phyloP scores from a whole-genome alignment of 2,329 filamentous ascomycete species.

The Penicillium sp. region DNA sequence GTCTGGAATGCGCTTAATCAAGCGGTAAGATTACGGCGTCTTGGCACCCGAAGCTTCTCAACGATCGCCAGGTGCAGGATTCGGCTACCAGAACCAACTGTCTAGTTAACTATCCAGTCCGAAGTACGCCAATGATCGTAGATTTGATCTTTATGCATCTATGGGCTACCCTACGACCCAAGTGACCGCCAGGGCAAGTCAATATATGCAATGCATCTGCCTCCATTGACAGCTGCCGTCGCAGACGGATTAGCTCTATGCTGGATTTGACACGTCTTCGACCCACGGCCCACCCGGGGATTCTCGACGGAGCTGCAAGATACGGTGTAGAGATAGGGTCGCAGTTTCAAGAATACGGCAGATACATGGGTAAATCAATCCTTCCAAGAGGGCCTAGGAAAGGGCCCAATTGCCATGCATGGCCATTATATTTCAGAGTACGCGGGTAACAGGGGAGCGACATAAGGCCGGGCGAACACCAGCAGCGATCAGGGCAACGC shows the following conservation, averaged over 20 bases:
- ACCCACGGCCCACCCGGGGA: constrained; percentile 15
- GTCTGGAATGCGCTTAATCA: constrained; percentile 25
- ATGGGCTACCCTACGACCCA: background rate
- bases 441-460: too few relatives aligned
- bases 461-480: background rate
- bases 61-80: too few relatives aligned
- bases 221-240: constrained; percentile 8
- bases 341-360: background rate
- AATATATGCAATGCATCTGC: constrained; percentile 1
- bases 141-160: too few relatives aligned
- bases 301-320: constrained; percentile 9
- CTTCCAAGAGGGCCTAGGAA: too few relatives aligned
- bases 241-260: constrained; percentile 1
- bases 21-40: constrained; percentile 22
- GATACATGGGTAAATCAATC: background rate
- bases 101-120: too few relatives aligned
- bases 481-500: background rate
- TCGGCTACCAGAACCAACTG: too few relatives aligned
- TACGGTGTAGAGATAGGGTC: constrained; percentile 8
- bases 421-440: too few relatives aligned
- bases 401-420: too few relatives aligned
- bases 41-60: constrained; percentile 16
- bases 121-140: too few relatives aligned
- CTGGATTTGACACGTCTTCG: constrained; percentile 23
- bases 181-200: background rate